Evolutionary conservation across 1,139 yeast species (phyloP).

Genomic region (Magnusiomyces ingens): DNA sequence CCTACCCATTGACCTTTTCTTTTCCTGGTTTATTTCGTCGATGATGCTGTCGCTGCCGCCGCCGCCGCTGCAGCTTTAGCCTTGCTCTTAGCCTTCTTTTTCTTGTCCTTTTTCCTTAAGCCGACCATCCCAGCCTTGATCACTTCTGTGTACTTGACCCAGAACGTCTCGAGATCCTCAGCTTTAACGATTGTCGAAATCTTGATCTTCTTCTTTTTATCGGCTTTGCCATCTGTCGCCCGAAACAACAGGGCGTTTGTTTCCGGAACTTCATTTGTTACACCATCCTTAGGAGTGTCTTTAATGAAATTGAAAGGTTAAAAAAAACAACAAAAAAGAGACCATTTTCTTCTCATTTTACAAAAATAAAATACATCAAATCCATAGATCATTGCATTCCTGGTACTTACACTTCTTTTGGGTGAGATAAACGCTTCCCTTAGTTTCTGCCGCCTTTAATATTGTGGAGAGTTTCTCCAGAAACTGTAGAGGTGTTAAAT

Average conservation of each 20-base stretch:
- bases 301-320: neutral
- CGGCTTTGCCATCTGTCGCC: conserved; percentile 52
- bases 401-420: conserved; percentile 29
- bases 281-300: conserved; percentile 10
- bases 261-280: conserved; percentile 13
- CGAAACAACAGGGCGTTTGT: conserved; percentile 24
- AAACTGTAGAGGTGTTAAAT: no score
- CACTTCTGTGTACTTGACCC: conserved; percentile 60
- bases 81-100: conserved; percentile 14
- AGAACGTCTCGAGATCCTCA: conserved; percentile 53
- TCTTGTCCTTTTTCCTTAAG: conserved; percentile 53
- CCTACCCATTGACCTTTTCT: no score
- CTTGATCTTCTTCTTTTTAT: conserved; percentile 45
- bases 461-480: conserved; percentile 26
- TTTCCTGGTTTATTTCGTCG: no score
- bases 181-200: conserved; percentile 59
- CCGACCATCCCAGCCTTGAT: conserved; percentile 58
- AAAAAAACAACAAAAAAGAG: neutral
- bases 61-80: neutral
- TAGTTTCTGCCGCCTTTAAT: conserved; percentile 32
- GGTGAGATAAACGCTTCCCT: conserved; percentile 34
- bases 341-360: neutral
- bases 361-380: neutral
- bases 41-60: no score
- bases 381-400: no score